These are phyloP conservation scores for Boechera retrofracta DNA, from an alignment of 345 rosid genomes.

Conservation along the genomic window DNA sequence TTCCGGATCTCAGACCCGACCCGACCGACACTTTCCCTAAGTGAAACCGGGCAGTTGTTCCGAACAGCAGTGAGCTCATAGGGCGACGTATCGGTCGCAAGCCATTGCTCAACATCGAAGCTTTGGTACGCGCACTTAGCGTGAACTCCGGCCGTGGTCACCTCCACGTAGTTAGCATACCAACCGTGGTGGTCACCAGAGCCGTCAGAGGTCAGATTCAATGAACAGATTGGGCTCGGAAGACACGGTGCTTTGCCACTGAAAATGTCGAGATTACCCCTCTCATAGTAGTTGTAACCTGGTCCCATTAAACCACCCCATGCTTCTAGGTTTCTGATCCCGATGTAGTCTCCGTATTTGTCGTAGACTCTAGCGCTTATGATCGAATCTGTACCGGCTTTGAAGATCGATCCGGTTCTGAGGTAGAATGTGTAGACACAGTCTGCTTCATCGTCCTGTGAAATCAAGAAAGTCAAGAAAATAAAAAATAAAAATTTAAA, in stretches of 20 bases:
- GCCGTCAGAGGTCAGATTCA: slow-evolving; percentile 82
- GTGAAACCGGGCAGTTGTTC: slow-evolving; percentile 52
- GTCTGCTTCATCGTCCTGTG: slow-evolving; percentile 54
- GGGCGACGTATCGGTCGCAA: slow-evolving; percentile 69
- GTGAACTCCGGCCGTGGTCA: slow-evolving; percentile 67
- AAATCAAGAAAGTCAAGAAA: background rate
- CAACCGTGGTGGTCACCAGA: slow-evolving; percentile 77
- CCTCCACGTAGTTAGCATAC: slow-evolving; percentile 91
- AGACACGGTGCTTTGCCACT: slow-evolving; percentile 75
- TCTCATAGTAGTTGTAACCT: slow-evolving; percentile 80
- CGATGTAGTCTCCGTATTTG: slow-evolving; percentile 47
- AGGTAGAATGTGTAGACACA: slow-evolving; percentile 78
- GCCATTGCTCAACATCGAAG: slow-evolving; percentile 92
- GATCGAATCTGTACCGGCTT: slow-evolving; percentile 83
- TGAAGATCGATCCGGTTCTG: slow-evolving; percentile 77
- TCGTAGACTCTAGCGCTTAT: slow-evolving; percentile 62
- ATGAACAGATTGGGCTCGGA: slow-evolving; percentile 57
- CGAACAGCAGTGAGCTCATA: slow-evolving; percentile 61
- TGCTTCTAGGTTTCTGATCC: slow-evolving; percentile 56
- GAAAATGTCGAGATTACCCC: slow-evolving; percentile 89
- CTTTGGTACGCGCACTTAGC: slow-evolving; percentile 53
- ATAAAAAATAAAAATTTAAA: background rate
- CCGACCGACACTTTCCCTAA: slow-evolving; percentile 27
- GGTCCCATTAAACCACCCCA: slow-evolving; percentile 95
- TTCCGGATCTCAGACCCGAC: slow-evolving; percentile 45